Base-by-base conservation (phyloP, 2,329 filamentous ascomycete genomes). In the Leptographium galeiforme region DNA sequence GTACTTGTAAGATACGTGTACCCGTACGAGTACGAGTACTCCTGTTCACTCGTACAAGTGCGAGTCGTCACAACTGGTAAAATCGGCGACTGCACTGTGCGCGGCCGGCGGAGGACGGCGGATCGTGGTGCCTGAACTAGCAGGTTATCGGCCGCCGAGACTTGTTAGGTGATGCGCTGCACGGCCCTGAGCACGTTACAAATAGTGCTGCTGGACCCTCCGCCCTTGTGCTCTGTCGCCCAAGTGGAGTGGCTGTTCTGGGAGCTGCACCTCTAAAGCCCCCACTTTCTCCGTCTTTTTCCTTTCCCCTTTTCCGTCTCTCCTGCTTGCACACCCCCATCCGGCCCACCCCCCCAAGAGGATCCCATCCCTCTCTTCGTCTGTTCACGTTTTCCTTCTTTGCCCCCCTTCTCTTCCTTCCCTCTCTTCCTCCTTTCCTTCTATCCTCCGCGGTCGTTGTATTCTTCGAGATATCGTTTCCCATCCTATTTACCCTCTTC, bases 401-500 rank as follows among this genome's bases (percentile, higher is more conserved):
- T 40, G 52, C 51, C 45, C 50, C 51, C 53, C 51, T 51, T 48
- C 49, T 49, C 50, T 51, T 33, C 65, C 61, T 62, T 66, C 69
- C 61, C 63, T 66, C 70, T 69, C 66, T 65, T 44, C 39, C 47
- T 55, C 40, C 52, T 49, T 49, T 32, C 14, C 45, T 50, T 51
- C 50, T 48, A 58, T 58, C 58, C 55, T 53, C 54, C 70, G 71
- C 70, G 59, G 55, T 59, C 60, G 58, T 51, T 54, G 44, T 43
- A 38, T 40, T 56, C 52, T 53, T 57, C 56, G 52, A 54, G 51
- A 51, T 44, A 49, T 48, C 53, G 32, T 38, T 34, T 51, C 32
- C 40, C 14, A 43, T 41, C 33, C 41, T 33, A 45, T 57, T 46
- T 50, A 48, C 63, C 66, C 70, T 63, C 63, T 67, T 71, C 71